These are phyloP conservation scores for Neurospora sp. DNA, from an alignment of 495 filamentous ascomycete species.

Conservation along the genomic window DNA sequence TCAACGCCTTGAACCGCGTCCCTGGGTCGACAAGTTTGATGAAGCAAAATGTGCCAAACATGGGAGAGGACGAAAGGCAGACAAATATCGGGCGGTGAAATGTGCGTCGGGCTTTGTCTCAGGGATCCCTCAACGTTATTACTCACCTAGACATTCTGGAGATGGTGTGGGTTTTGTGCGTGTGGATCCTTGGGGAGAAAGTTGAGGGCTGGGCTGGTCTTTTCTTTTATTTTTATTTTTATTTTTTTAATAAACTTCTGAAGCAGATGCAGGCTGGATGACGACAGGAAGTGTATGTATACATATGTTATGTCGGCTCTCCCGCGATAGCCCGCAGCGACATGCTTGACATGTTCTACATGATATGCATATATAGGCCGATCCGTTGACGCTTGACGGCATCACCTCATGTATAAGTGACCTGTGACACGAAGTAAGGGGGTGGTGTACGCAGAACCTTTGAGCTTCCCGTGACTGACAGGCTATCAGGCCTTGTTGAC, in stretches of 20 bases:
- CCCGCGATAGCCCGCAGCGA: neutral
- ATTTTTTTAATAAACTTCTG: neutral
- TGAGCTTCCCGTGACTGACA: neutral
- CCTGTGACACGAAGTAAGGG: neutral
- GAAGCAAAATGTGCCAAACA: neutral
- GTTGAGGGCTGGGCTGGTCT: neutral
- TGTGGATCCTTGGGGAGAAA: neutral
- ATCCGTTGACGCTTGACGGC: neutral
- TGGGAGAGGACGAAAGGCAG: neutral
- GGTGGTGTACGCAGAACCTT: neutral
- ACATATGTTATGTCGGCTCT: neutral
- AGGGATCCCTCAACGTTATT: neutral
- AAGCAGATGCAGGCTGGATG: neutral
- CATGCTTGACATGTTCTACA: neutral
- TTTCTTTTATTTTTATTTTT: neutral
- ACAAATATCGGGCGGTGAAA: neutral
- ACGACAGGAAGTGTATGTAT: neutral
- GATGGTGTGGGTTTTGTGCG: neutral
- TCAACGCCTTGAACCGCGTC: conserved; percentile 2
- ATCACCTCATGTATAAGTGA: neutral
- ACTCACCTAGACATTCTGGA: neutral
- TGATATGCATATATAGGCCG: neutral
- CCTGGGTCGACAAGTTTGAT: conserved; percentile 13
- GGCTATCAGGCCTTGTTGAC: neutral
- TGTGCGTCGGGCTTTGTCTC: neutral